phyloP scores from a whole-genome alignment of 257 asterid genomes.

The Capsicum baccatum region DNA sequence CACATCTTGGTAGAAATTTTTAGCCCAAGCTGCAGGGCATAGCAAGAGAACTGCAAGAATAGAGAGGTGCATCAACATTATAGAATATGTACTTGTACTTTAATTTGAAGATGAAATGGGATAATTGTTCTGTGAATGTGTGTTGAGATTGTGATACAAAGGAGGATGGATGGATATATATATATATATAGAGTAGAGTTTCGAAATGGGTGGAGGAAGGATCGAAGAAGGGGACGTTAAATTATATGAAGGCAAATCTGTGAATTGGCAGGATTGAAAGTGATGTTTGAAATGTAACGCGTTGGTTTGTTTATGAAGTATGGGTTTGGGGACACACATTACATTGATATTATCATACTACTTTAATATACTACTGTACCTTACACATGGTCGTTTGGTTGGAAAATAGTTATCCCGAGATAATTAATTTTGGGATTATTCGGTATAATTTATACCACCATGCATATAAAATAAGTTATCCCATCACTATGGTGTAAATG shows the following conservation, averaged over 20 bases:
- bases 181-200: background rate
- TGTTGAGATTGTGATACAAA: background rate
- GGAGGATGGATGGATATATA: background rate
- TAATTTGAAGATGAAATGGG: background rate
- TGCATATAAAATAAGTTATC: too few relatives aligned
- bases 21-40: conserved; percentile 29
- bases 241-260: background rate
- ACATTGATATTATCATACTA: too few relatives aligned
- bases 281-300: background rate
- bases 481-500: too few relatives aligned
- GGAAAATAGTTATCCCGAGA: too few relatives aligned
- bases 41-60: background rate
- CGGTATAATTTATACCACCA: too few relatives aligned
- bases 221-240: background rate
- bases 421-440: too few relatives aligned
- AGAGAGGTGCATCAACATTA: conserved; percentile 2
- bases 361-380: too few relatives aligned
- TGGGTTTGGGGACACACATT: background rate
- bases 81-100: too few relatives aligned
- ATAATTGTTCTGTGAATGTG: background rate
- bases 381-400: too few relatives aligned
- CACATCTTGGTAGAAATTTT: conserved; percentile 46
- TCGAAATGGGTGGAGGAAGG: background rate
- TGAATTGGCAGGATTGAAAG: background rate
- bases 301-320: background rate